These are phyloP conservation scores for Solanum hybrid DNA, from an alignment of 305 asterid species.

Conservation along the genomic window DNA sequence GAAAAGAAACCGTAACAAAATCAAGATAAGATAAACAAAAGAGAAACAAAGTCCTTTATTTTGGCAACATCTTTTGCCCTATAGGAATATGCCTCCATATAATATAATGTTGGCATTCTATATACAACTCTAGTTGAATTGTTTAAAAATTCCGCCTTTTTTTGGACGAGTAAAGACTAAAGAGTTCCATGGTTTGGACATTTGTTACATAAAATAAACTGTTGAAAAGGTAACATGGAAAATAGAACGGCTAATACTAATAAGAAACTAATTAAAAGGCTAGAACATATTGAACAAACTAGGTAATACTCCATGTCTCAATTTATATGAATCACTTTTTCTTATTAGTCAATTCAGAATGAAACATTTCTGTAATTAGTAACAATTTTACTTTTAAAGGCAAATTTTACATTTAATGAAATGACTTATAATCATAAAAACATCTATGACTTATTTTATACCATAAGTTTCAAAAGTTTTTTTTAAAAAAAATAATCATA, in stretches of 20 bases:
- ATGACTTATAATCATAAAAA: neutral
- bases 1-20: neutral
- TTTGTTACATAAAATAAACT: neutral
- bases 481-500: neutral
- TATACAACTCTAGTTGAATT: neutral
- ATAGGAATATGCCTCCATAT: neutral
- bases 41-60: neutral
- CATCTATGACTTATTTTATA: neutral
- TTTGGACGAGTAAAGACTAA: neutral
- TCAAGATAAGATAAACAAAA: neutral
- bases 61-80: neutral
- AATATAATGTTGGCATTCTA: neutral
- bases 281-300: neutral
- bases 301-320: neutral
- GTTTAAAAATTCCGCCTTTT: neutral
- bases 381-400: neutral
- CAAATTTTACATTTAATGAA: neutral
- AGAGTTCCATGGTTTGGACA: neutral
- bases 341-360: neutral
- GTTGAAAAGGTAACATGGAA: neutral
- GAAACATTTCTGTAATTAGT: neutral
- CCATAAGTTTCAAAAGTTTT: neutral
- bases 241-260: neutral
- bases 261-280: neutral
- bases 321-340: neutral